Evolutionary conservation across 768 basidiomycete genomes (phyloP), one percentile per base, ranked within the genome.

Genomic region (Pleurotus tuoliensis): DNA sequence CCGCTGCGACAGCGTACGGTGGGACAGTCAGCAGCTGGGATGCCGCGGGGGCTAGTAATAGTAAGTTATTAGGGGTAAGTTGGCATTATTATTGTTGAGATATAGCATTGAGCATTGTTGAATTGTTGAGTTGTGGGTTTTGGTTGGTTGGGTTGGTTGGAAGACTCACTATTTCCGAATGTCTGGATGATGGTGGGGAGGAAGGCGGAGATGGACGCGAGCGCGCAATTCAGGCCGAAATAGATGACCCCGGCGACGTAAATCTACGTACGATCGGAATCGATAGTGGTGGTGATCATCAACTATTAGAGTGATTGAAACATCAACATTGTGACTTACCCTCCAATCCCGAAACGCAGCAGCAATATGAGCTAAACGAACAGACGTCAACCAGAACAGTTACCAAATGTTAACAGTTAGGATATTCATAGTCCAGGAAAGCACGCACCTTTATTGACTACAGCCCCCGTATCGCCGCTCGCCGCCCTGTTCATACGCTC

Each of bases 151-250:
- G 24, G 9, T 16, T 8, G 1, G 15, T 47, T 13, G 22, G 46
- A 27, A 40, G 25, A 72, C 87, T 47, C 56, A 90, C 89, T 81
- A 61, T 79, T 84, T 34, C 88, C 88, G 56, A 92, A 83, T 0
- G 86, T 88, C 43, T 74, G 76, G 44, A 93, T 82, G 63, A 93
- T 90, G 2, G 90, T 92, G 2, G 92, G 92, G 54, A 94, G 71
- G 72, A 94, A 94, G 0, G 90, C 89, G 20, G 86, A 85, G 37
- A 87, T 87, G 7, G 90, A 88, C n/a, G 88, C 84, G 13, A 92
- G 72, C 18, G 88, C 86, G 50, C 81, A 82, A 63, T 91, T 91
- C 49, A 89, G 71, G 27, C 87, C 88, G 64, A 92, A 90, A 67
- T 90, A 92, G 58, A 91, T 83, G 25, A 84, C 78, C 0, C 90